Evolutionary conservation across 352 stramenopile species (phyloP), one percentile per base, ranked within the genome.

Genomic region (Pythium plurisporium): DNA sequence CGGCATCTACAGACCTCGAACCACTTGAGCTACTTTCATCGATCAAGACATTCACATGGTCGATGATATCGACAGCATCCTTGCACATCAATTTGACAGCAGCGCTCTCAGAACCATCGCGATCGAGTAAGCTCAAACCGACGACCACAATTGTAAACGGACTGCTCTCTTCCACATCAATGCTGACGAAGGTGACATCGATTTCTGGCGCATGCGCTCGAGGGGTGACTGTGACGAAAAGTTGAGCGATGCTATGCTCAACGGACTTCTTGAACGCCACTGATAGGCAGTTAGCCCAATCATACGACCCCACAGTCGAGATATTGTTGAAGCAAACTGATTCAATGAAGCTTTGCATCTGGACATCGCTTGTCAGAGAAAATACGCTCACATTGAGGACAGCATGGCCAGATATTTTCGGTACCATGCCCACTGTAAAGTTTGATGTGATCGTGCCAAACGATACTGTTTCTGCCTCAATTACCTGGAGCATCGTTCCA

Each of bases 21-120:
- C n/a, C n/a, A n/a, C n/a, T n/a, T n/a, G n/a, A n/a, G n/a, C n/a
- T n/a, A n/a, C n/a, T 29, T 26, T 29, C 51, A 59, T 33, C 19
- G 38, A 46, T 9, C 5, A 12, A 11, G 25, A 23, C 17, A 11
- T 47, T 47, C 8, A 56, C 23, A 15, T 26, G 9, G 12, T 44
- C 36, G 19, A 57, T 47, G 4, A 12, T 46, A 15, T 6, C 14
- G 26, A 20, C n/a, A 14, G 14, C 25, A 22, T 17, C 25, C 3
- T 51, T 27, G 14, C 59, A 66, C 15, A 55, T 11, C 27, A 66
- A 29, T 7, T 46, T 38, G 14, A 66, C 38, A 15, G 11, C 22
- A 15, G 29, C 45, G 15, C 36, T 55, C 14, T 67, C 59, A 2
- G 59, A 67, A 9, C 59, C 59, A 49, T 67, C 59, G 19, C 45